Percentiles rank a stretch among this genome's conserved stretches.
phyloP scores from a whole-genome alignment of 306 rosid genomes.

The Ormosia semicastrata region DNA sequence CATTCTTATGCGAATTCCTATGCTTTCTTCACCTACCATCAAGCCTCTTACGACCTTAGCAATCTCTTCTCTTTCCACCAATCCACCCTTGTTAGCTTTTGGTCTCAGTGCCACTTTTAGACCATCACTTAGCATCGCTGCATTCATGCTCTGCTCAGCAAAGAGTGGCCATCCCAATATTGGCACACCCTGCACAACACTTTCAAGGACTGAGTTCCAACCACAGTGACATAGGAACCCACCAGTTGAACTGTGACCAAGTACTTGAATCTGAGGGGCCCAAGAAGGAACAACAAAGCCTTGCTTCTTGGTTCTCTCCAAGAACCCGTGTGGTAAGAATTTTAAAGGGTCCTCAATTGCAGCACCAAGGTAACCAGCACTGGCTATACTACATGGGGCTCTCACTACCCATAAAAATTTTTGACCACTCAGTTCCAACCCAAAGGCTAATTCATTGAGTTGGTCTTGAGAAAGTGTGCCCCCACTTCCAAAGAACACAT shows the following conservation, averaged over 20 bases:
- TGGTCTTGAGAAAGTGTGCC: constrained; percentile 35
- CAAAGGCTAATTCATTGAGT: constrained; percentile 30
- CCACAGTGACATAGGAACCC: constrained; percentile 39
- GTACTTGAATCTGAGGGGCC: constrained; percentile 34
- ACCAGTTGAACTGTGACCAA: constrained; percentile 26
- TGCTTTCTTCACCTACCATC: constrained; percentile 34
- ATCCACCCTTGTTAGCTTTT: constrained; percentile 9
- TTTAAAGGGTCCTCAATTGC: constrained; percentile 14
- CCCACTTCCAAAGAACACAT: constrained; percentile 40
- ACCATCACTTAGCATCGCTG: constrained; percentile 7
- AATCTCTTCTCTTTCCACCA: constrained; percentile 36
- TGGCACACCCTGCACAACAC: constrained; percentile 26
- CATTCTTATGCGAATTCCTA: background rate
- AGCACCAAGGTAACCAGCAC: constrained; percentile 12
- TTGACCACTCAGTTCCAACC: constrained; percentile 29
- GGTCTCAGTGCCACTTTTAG: constrained; percentile 39
- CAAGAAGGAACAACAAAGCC: constrained; percentile 30
- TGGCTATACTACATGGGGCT: background rate
- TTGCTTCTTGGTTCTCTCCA: constrained; percentile 30
- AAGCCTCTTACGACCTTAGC: constrained; percentile 15
- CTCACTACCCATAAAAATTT: constrained; percentile 37
- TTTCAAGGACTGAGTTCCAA: constrained; percentile 37
- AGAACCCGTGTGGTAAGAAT: constrained; percentile 22
- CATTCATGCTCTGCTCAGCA: constrained; percentile 35
- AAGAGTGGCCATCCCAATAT: constrained; percentile 37